Conservation (phyloP, 768 basidiomycete species). For the Epithele typhae region DNA sequence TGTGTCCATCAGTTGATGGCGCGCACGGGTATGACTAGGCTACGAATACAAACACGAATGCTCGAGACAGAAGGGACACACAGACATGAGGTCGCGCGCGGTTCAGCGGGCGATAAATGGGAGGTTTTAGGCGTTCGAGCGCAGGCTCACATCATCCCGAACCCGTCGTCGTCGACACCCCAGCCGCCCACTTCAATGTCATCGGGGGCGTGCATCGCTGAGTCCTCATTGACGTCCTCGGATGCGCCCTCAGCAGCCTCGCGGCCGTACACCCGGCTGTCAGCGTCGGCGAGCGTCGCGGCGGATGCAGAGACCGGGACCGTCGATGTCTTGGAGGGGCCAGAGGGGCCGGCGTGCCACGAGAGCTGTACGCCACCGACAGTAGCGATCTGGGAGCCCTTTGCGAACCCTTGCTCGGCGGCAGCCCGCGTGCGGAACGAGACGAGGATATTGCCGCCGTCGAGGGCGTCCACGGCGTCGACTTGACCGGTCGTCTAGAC, state of each 20-base stretch:
- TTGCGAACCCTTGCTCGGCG: conserved; percentile 79
- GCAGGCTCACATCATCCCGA: conserved; percentile 54
- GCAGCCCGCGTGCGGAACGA: conserved; percentile 66
- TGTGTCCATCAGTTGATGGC: too few species aligned
- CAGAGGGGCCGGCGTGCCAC: conserved; percentile 56
- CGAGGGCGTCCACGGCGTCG: conserved; percentile 54
- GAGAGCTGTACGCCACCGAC: conserved; percentile 62
- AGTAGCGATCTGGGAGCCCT: conserved; percentile 62
- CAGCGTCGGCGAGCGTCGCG: too few species aligned
- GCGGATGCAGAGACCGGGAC: too few species aligned
- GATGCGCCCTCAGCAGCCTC: conserved; percentile 18
- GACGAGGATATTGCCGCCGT: conserved; percentile 58
- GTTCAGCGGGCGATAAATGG: too few species aligned
- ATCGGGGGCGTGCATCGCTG: conserved; percentile 39
- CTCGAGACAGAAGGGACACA: too few species aligned
- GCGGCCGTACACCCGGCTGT: conserved; percentile 13
- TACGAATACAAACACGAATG: too few species aligned
- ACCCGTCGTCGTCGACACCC: conserved; percentile 71
- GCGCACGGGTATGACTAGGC: too few species aligned
- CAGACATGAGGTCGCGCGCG: too few species aligned
- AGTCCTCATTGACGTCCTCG: conserved; percentile 26
- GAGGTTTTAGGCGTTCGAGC: too few species aligned
- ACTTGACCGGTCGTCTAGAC: conserved; percentile 63
- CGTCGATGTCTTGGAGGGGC: too few species aligned
- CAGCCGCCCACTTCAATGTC: conserved; percentile 64